These are phyloP conservation scores for Cornus florida DNA, from an alignment of 148 eudicot genomes.

Conservation along the genomic window DNA sequence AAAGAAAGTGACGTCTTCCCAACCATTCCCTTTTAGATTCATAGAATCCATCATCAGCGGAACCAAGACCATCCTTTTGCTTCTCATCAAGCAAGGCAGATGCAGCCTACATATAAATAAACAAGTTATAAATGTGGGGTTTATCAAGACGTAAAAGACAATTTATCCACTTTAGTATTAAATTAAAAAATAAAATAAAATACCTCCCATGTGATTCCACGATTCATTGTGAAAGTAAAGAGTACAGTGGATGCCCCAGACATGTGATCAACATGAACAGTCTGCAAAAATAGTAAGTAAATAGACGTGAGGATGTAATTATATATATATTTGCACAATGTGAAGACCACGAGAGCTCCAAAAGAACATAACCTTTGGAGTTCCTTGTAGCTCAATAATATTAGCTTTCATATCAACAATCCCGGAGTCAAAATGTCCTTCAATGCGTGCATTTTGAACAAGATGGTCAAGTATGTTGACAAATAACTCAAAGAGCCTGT, in stretches of 20 bases:
- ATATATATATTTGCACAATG: too few relatives aligned
- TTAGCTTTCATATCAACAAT: slow-evolving; percentile 91
- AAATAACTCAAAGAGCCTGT: slow-evolving; percentile 94
- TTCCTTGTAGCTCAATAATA: slow-evolving; percentile 65
- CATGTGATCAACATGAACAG: slow-evolving; percentile 80
- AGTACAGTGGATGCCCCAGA: slow-evolving; percentile 95
- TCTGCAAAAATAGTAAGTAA: slow-evolving; percentile 44
- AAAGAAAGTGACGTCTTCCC: slow-evolving; percentile 81
- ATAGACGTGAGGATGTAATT: too few relatives aligned
- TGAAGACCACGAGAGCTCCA: background rate
- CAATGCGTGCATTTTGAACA: slow-evolving; percentile 76
- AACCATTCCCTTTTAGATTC: slow-evolving; percentile 96
- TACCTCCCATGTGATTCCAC: slow-evolving; percentile 96
- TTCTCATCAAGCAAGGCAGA: slow-evolving; percentile 76
- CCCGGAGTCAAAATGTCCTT: slow-evolving; percentile 93
- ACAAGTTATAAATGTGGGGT: slow-evolving; percentile 13
- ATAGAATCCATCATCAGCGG: slow-evolving; percentile 73
- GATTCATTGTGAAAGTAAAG: slow-evolving; percentile 82
- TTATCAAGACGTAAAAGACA: background rate
- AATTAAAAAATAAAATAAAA: background rate
- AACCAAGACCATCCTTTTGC: slow-evolving; percentile 67
- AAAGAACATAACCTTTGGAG: slow-evolving; percentile 70
- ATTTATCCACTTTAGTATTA: background rate
- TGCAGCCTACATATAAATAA: slow-evolving; percentile 54
- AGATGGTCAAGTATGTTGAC: slow-evolving; percentile 75